Evolutionary conservation across 1,139 yeast species (phyloP), one percentile per base, ranked within the genome.

Genomic region (Hemisphaericaspora subhashii): DNA sequence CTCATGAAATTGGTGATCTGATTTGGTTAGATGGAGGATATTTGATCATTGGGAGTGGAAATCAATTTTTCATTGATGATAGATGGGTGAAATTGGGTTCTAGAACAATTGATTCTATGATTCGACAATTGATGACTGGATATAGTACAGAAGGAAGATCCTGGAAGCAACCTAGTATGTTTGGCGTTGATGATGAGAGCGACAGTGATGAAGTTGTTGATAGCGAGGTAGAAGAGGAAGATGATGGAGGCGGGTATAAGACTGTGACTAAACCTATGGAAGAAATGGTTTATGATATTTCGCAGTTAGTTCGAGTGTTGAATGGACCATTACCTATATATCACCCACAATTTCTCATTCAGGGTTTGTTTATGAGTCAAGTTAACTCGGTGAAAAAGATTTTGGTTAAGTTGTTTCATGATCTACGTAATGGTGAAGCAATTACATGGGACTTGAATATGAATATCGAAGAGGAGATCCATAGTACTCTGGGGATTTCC

Each of bases 301-400:
- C 64, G 22, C 77, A 86, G 51, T 69, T 89, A 41, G 86, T 86
- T 32, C 68, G 87, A 13, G 82, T 88, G 1, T 64, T 92, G 39
- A 89, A 89, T 62, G 96, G 97, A 21, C 94, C 95, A 0, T 60
- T 92, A 25, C 97, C 98, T 0, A 65, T 89, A 1, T 92, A 86
- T 53, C 98, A 92, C 54, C 98, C 98, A 0, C 96, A 89, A 58
- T 75, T 88, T 43, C 64, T 92, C 31, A 83, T 89, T 36, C 97
- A 90, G 56, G 68, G 84, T 3, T 60, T 90, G 13, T 83, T 84
- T 52, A 77, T 80, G 51, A 83, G 81, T 25, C 81, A 84, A 49
- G 50, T 75, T 9, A 62, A 65, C 4, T 55, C 81, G 4, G 94
- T 82, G 1, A 74, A 80, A 45, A 74, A 69, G 28, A 71, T 90